A percentile compares a stretch with the other conserved stretches of the same genome.
These are phyloP conservation scores for Candida sithepensis DNA, from an alignment of 805 yeast species.

Conservation along the genomic window DNA sequence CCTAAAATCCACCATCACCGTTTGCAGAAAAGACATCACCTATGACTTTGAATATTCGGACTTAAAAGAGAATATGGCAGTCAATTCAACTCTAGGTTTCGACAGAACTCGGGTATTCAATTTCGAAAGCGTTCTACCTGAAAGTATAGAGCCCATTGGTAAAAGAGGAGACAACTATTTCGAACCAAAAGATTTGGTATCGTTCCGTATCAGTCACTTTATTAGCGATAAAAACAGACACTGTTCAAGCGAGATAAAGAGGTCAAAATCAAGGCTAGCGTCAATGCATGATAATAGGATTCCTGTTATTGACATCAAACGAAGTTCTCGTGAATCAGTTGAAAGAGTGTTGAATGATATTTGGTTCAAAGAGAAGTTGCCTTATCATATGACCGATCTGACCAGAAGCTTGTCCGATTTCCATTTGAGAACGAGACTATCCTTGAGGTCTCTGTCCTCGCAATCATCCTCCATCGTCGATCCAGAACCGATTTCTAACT, in stretches of 20 bases:
- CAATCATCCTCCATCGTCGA: slow-evolving; percentile 1
- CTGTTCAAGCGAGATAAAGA: slow-evolving; percentile 5
- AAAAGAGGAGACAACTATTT: not conserved
- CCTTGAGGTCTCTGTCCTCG: slow-evolving; percentile 16
- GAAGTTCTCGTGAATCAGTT: slow-evolving; percentile 21
- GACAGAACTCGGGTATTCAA: slow-evolving; percentile 8
- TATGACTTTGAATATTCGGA: slow-evolving; percentile 27
- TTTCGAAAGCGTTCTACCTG: slow-evolving; percentile 14
- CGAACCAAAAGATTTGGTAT: slow-evolving; percentile 14
- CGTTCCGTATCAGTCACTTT: slow-evolving; percentile 17
- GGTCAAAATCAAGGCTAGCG: not conserved
- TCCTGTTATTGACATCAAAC: slow-evolving; percentile 4
- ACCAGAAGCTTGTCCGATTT: slow-evolving; percentile 19
- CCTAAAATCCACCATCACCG: slow-evolving; percentile 4
- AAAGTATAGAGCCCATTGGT: slow-evolving; percentile 10
- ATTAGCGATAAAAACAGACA: slow-evolving; percentile 6
- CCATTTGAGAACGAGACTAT: slow-evolving; percentile 14
- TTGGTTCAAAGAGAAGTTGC: slow-evolving; percentile 1
- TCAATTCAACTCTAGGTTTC: not conserved
- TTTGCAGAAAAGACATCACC: slow-evolving; percentile 31
- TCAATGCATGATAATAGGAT: not conserved
- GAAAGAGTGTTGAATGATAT: slow-evolving; percentile 27
- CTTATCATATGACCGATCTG: slow-evolving; percentile 3
- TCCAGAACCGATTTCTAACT: not conserved
- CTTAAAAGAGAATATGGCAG: slow-evolving; percentile 10